Percentiles rank a stretch among this genome's conserved stretches.
Conservation (phyloP, 116 monocot species). For the Papilionanthe hybrid region DNA sequence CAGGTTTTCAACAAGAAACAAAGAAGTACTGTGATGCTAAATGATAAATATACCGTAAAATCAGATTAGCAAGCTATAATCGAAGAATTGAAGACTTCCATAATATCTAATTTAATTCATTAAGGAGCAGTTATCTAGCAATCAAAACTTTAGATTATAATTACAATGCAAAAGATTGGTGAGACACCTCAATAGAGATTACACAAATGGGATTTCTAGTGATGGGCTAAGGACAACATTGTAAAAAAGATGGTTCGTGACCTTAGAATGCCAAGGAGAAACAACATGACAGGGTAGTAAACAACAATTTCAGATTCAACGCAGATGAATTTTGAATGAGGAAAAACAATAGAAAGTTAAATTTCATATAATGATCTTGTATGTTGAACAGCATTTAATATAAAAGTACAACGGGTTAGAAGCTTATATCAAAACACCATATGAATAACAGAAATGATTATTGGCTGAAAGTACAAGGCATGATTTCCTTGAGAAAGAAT, state of each 20-base stretch:
- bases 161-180: not conserved
- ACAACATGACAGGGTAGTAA: not conserved
- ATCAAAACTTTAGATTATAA: not conserved
- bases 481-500: not conserved
- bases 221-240: not conserved
- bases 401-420: not conserved
- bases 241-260: not conserved
- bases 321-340: not conserved
- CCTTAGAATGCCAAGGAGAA: not conserved
- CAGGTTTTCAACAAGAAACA: no score
- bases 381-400: not conserved
- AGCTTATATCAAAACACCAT: not conserved
- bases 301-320: not conserved
- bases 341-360: no score
- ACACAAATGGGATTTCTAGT: not conserved
- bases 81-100: not conserved
- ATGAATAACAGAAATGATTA: not conserved
- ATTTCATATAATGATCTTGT: not conserved
- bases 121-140: not conserved
- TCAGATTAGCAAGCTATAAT: not conserved
- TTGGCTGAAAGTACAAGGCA: not conserved
- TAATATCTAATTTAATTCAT: not conserved
- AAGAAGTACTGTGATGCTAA: no score
- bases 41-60: no score
- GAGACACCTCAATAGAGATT: not conserved